Conservation (phyloP, 257 asterid genomes). For the Solanum dulcamara region DNA sequence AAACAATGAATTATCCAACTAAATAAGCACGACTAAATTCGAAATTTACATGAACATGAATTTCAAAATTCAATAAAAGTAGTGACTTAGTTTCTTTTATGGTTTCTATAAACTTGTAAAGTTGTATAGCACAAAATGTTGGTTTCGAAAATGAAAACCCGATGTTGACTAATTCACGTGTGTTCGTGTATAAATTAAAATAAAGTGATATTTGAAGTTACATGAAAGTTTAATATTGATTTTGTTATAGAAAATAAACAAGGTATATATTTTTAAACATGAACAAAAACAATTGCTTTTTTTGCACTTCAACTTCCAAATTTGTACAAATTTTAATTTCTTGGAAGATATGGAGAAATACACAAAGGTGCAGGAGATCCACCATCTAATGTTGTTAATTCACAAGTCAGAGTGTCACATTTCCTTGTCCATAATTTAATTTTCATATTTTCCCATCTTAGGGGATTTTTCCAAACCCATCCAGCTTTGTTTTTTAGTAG, state of each 20-base stretch:
- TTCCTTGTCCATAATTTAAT: neutral
- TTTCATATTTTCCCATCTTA: neutral
- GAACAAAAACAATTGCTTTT: neutral
- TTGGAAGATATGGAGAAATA: neutral
- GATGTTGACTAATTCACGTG: neutral
- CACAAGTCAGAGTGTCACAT: neutral
- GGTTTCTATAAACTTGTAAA: neutral
- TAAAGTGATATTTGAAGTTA: neutral
- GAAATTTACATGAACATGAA: no score
- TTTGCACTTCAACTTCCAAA: neutral
- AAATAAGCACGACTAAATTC: no score
- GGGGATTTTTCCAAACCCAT: neutral
- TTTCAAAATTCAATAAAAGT: neutral
- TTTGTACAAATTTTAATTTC: neutral
- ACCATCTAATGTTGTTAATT: neutral
- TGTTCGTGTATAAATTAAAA: neutral
- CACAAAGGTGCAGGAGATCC: neutral
- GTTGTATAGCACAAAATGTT: neutral
- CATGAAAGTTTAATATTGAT: neutral
- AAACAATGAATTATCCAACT: neutral
- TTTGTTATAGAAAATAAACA: neutral
- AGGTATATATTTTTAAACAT: neutral
- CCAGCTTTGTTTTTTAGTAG: neutral
- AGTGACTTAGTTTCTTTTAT: neutral
- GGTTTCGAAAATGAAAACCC: neutral